Conservation (phyloP, 345 rosid species). For the Salix purpurea region DNA sequence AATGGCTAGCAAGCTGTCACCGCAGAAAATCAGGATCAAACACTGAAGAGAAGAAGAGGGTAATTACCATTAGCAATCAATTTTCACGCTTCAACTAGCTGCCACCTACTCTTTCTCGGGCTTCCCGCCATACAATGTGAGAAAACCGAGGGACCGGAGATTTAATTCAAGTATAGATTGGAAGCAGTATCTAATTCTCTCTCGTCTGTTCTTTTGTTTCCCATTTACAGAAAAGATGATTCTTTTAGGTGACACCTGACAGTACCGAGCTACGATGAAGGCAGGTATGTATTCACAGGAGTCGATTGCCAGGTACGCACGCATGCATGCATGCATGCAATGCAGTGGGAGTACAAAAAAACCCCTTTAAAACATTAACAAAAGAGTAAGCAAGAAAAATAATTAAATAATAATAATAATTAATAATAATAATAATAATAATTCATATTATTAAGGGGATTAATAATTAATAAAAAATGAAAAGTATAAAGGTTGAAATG, state of each 20-base stretch:
- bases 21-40: not conserved
- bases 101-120: not conserved
- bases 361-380: no score
- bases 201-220: not conserved
- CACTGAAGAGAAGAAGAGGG: not conserved
- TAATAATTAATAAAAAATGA: no score
- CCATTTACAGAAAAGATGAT: not conserved
- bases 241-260: not conserved
- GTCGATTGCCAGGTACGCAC: not conserved
- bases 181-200: not conserved
- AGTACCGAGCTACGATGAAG: not conserved
- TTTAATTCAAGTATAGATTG: not conserved
- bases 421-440: no score
- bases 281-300: not conserved
- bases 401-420: no score
- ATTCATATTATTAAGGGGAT: no score
- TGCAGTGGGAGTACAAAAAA: no score
- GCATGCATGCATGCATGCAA: not conserved
- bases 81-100: not conserved
- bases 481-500: no score
- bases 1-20: not conserved
- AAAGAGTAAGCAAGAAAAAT: no score
- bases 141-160: not conserved
- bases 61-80: not conserved
- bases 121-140: not conserved